Percentiles rank a stretch among this genome's conserved stretches.
phyloP scores from a whole-genome alignment of 257 asterid species.

The Scutellaria galericulata region DNA sequence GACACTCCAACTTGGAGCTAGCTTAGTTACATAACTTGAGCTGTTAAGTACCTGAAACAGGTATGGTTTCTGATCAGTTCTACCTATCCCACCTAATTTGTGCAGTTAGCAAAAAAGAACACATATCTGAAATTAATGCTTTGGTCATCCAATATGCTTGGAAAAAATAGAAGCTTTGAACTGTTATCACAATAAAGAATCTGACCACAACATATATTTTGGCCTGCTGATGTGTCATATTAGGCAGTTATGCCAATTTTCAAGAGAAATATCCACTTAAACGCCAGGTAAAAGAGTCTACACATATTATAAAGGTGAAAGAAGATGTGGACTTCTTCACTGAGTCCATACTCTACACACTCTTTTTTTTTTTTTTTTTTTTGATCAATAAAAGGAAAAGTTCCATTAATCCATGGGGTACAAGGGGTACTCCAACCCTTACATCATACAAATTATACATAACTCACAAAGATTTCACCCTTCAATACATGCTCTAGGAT shows the following conservation, averaged over 20 bases:
- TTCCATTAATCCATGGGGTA: too few species aligned
- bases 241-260: not conserved
- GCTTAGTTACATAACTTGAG: not conserved
- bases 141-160: not conserved
- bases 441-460: too few species aligned
- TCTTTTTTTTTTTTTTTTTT: not conserved
- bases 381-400: too few species aligned
- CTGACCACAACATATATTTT: not conserved
- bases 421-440: too few species aligned
- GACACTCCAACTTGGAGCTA: constrained; percentile 10
- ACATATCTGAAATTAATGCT: not conserved
- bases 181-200: not conserved
- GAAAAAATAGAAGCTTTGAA: not conserved
- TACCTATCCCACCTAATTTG: constrained; percentile 7
- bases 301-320: not conserved
- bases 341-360: not conserved
- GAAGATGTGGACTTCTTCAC: not conserved
- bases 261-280: not conserved
- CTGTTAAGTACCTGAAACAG: constrained; percentile 1
- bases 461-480: too few species aligned
- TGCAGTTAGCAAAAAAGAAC: not conserved
- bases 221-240: not conserved
- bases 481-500: too few species aligned
- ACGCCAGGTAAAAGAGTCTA: not conserved
- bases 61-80: not conserved